These are phyloP conservation scores for Gracilariopsis chorda DNA, from an alignment of 23 red algal genomes.

Conservation along the genomic window DNA sequence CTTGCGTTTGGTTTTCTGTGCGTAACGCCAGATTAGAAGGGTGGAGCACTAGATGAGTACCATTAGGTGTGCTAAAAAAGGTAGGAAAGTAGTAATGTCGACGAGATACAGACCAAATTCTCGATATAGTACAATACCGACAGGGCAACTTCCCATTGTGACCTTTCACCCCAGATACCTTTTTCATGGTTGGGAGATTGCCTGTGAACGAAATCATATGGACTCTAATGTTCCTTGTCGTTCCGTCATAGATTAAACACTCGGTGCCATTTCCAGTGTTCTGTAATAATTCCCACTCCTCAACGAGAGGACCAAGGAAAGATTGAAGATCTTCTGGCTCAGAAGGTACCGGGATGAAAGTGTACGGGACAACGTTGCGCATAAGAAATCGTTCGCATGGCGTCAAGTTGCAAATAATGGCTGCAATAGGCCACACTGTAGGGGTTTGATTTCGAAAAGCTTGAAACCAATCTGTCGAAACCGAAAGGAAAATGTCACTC, in stretches of 20 bases:
- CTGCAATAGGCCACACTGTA: neutral
- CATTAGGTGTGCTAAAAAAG: neutral
- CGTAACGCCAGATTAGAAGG: no score
- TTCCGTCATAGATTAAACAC: neutral
- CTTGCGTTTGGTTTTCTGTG: neutral
- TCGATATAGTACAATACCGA: neutral
- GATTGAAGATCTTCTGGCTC: constrained; percentile 22
- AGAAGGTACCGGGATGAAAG: neutral
- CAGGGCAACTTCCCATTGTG: neutral
- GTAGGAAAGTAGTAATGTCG: constrained; percentile 15
- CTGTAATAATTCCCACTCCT: neutral
- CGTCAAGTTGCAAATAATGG: neutral
- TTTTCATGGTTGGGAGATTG: neutral
- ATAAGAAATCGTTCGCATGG: neutral
- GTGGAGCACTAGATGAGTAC: neutral
- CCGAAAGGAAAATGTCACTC: neutral
- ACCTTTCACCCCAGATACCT: neutral
- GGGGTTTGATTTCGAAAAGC: neutral
- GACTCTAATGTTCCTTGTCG: neutral
- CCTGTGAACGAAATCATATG: neutral
- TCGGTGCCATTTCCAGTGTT: neutral
- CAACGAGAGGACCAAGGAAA: constrained; percentile 10
- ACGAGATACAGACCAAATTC: neutral
- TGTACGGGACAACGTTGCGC: neutral
- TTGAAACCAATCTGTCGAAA: neutral